Evolutionary conservation across 2,329 filamentous ascomycete species (phyloP).

Genomic region (Emergomyces pasteurianus): DNA sequence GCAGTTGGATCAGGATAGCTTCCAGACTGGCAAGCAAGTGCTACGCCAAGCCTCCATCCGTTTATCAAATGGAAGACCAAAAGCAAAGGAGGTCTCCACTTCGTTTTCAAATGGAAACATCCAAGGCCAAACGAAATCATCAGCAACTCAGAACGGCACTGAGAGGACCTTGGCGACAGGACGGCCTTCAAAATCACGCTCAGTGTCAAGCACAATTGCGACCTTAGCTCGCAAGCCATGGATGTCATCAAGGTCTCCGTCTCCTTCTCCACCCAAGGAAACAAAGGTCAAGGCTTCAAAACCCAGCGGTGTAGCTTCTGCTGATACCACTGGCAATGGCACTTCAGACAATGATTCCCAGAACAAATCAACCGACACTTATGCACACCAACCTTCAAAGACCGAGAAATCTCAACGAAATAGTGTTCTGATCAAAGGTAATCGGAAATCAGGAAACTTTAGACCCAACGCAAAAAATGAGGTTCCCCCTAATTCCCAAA

Average conservation of each 20-base stretch:
- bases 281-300: conserved; percentile 13
- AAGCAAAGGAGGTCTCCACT: conserved; percentile 25
- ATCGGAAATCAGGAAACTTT: conserved; percentile 19
- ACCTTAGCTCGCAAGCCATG: conserved; percentile 42
- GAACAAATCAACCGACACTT: background rate
- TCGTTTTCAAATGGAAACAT: conserved; percentile 27
- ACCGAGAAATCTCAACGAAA: background rate
- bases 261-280: conserved; percentile 26
- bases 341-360: background rate
- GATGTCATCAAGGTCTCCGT: conserved; percentile 37
- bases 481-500: conserved; percentile 21
- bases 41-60: conserved; percentile 30
- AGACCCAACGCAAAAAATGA: conserved; percentile 26
- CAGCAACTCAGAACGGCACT: conserved; percentile 16
- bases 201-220: conserved; percentile 38
- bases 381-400: background rate
- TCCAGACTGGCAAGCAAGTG: conserved; percentile 30
- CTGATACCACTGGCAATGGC: background rate
- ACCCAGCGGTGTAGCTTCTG: background rate
- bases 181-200: conserved; percentile 23
- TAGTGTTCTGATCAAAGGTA: background rate
- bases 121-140: conserved; percentile 16
- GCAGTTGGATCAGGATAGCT: conserved; percentile 20
- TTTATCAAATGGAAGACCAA: conserved; percentile 18
- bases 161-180: conserved; percentile 13